phyloP scores from a whole-genome alignment of 2,329 filamentous ascomycete species.

The Penicillium italicum region DNA sequence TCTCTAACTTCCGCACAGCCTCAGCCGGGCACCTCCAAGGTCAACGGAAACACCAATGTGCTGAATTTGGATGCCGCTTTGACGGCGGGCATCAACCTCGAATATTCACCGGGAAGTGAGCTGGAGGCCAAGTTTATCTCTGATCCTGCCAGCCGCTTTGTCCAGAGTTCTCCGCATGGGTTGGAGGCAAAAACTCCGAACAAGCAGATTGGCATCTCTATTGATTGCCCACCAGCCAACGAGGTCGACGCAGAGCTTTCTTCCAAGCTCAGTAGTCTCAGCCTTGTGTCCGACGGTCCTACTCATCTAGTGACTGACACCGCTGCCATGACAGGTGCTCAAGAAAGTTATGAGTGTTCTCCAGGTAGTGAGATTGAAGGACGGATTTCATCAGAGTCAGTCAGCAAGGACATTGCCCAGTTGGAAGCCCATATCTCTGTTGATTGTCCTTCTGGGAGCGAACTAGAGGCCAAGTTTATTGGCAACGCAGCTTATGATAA shows the following conservation, averaged over 20 bases:
- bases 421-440: neutral
- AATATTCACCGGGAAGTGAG: constrained; percentile 15
- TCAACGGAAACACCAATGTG: neutral
- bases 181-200: neutral
- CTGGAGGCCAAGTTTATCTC: constrained; percentile 14
- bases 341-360: constrained; percentile 2
- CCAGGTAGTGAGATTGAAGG: constrained; percentile 12
- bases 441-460: constrained; percentile 17
- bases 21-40: neutral
- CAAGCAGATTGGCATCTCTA: neutral
- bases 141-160: neutral
- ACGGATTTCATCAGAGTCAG: constrained; percentile 3
- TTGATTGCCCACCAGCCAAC: constrained; percentile 11
- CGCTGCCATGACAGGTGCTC: neutral
- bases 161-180: neutral
- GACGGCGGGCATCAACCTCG: neutral
- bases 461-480: constrained; percentile 12
- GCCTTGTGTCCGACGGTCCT: neutral
- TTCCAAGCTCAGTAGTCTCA: neutral
- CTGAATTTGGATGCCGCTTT: constrained; percentile 3
- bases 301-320: neutral
- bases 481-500: neutral
- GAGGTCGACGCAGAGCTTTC: constrained; percentile 13
- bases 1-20: neutral
- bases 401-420: neutral